Base-by-base conservation (phyloP, 106 monocot genomes). In the Dendrobium chrysotoxum region DNA sequence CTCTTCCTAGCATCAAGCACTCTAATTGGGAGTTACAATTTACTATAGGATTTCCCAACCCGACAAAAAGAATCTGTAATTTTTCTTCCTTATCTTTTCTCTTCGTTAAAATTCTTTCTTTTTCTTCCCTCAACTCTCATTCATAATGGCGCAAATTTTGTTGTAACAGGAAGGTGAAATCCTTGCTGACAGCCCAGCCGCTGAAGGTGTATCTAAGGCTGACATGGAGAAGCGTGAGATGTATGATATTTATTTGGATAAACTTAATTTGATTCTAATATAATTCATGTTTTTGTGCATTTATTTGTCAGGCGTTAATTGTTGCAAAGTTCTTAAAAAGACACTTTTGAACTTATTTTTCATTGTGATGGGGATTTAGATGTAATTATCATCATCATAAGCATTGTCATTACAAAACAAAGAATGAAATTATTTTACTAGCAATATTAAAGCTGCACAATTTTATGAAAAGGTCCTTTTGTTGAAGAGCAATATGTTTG, bases 151-250 rank as follows among this genome's bases (percentile, higher is more conserved):
- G 18, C 41, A 3, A 68, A 35, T 77, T 55, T 78, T 45, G 28
- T 50, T 77, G 53, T 39, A 71, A 58, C 83, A 99, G 95, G 99
- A 99, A 91, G 95, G 99, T 82, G 95, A 93, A 80, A 95, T 99
- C 72, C 80, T 93, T 84, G 70, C 81, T 23, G 93, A 86, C 10
- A 91, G 88, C 47, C 91, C 87, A 75, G 93, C 95, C 80, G 91
- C 95, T 61, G 91, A 95, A 88, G 99, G 99, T 79, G 99, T 99
- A 23, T 95, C 99, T 42, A 90, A 87, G 67, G 53, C 80, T 77
- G 93, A 99, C 76, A 93, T 99, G 95, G 85, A 89, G 75, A 99
- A 95, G 84, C 93, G 99, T 80, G 84, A 84, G 45, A 80, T 81
- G 99, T 95, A 88, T 88, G 87, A 61, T 81, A 42, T 66, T 79